These are phyloP conservation scores for Flammula alnicola DNA, from an alignment of 1,284 basidiomycete species.

Conservation along the genomic window DNA sequence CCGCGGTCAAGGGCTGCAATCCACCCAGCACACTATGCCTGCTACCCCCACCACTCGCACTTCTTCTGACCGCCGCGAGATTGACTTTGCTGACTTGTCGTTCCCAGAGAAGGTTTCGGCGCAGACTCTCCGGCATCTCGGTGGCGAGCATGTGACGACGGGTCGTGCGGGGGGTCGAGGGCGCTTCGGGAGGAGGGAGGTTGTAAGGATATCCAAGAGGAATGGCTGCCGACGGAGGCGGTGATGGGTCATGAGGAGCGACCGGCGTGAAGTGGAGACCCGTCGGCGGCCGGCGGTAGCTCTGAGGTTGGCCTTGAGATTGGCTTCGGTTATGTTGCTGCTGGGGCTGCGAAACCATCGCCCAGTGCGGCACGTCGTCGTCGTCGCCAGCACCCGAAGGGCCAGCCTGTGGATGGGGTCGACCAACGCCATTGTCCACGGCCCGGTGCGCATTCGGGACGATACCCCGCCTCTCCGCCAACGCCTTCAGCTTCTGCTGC, in stretches of 20 bases:
- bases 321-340: conserved; percentile 20
- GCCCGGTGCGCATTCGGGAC: conserved; percentile 15
- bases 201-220: conserved; percentile 70
- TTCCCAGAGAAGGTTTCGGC: conserved; percentile 86
- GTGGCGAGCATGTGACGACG: conserved; percentile 83
- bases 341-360: conserved; percentile 23
- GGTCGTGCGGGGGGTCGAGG: conserved; percentile 85
- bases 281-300: conserved; percentile 1
- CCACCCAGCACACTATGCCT: conserved; percentile 32
- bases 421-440: background rate
- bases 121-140: conserved; percentile 85
- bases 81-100: conserved; percentile 67
- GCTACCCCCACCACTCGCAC: conserved; percentile 39
- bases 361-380: conserved; percentile 35
- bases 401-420: background rate
- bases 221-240: conserved; percentile 4
- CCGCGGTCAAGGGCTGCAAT: conserved; percentile 47
- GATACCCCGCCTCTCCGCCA: conserved; percentile 47
- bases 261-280: conserved; percentile 3
- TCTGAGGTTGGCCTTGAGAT: conserved; percentile 19
- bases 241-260: background rate
- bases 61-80: conserved; percentile 42
- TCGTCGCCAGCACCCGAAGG: conserved; percentile 24
- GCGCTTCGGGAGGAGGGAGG: conserved; percentile 66
- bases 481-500: conserved; percentile 60